Evolutionary conservation across 768 basidiomycete species (phyloP).

Genomic region (Brasilioporus rufonigricans): DNA sequence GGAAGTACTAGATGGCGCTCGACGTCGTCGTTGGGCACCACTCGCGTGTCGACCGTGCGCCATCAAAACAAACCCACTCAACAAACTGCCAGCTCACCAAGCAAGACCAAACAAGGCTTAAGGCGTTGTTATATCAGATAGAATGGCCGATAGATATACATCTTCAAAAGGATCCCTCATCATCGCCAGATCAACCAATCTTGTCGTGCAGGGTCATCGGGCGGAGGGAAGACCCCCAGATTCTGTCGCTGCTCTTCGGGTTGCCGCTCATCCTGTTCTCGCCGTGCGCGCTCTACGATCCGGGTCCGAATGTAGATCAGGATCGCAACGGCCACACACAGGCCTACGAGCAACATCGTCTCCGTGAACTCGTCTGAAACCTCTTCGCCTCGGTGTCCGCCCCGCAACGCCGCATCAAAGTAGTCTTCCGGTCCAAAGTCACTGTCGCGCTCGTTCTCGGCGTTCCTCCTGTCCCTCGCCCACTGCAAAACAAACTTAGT

Average conservation of each 20-base stretch:
- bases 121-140: not conserved
- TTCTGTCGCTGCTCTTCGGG: constrained; percentile 32
- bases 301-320: constrained; percentile 79
- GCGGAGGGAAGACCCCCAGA: constrained; percentile 56
- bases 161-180: not conserved
- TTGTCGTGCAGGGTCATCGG: constrained; percentile 59
- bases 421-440: constrained; percentile 85
- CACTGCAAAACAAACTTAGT: constrained; percentile 46
- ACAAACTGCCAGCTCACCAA: constrained; percentile 15
- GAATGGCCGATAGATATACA: constrained; percentile 4
- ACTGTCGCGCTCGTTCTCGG: constrained; percentile 67
- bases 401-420: constrained; percentile 64
- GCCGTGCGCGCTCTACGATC: constrained; percentile 68
- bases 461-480: constrained; percentile 71
- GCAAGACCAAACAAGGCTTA: constrained; percentile 24
- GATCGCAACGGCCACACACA: constrained; percentile 71
- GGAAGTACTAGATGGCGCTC: not conserved
- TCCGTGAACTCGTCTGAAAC: constrained; percentile 71
- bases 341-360: constrained; percentile 71
- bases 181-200: constrained; percentile 61
- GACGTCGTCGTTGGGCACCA: constrained; percentile 6
- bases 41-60: constrained; percentile 1
- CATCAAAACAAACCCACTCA: constrained; percentile 1
- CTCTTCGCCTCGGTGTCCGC: constrained; percentile 59
- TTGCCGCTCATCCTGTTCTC: constrained; percentile 53